A percentile compares a stretch with the other conserved stretches of the same genome.
These are phyloP conservation scores for Coprinellus micaceus DNA, from an alignment of 768 basidiomycete genomes.

Conservation along the genomic window DNA sequence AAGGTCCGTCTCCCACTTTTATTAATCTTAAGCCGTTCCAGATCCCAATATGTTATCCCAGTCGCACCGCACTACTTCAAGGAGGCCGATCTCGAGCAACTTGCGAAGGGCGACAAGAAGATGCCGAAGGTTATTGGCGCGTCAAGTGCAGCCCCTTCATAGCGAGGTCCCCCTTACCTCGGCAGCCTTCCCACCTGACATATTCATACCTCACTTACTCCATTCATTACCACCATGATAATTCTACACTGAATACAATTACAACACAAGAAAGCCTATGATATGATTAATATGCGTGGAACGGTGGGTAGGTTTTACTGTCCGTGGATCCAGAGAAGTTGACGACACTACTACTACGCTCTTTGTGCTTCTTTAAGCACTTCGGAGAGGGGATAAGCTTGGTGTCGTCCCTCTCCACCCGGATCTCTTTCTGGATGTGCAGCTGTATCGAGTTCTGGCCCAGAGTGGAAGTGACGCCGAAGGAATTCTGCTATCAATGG, in stretches of 20 bases:
- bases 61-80: slow-evolving; percentile 98
- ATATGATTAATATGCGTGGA: neutral
- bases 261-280: neutral
- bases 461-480: neutral
- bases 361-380: neutral
- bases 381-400: neutral
- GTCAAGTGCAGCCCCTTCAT: slow-evolving; percentile 30
- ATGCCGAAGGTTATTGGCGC: slow-evolving; percentile 79
- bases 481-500: neutral
- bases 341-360: neutral
- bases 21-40: neutral
- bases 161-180: neutral
- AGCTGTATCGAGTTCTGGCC: neutral
- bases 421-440: slow-evolving; percentile 6
- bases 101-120: slow-evolving; percentile 81
- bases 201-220: neutral
- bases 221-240: neutral
- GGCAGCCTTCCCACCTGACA: neutral
- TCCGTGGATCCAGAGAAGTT: neutral
- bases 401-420: neutral
- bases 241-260: neutral
- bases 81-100: slow-evolving; percentile 72
- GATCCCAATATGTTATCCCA: slow-evolving; percentile 30
- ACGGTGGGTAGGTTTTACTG: neutral
- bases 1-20: slow-evolving; percentile 51